Evolutionary conservation across 1,139 yeast genomes (phyloP).

Genomic region (Debaryomycetaceae sp.): DNA sequence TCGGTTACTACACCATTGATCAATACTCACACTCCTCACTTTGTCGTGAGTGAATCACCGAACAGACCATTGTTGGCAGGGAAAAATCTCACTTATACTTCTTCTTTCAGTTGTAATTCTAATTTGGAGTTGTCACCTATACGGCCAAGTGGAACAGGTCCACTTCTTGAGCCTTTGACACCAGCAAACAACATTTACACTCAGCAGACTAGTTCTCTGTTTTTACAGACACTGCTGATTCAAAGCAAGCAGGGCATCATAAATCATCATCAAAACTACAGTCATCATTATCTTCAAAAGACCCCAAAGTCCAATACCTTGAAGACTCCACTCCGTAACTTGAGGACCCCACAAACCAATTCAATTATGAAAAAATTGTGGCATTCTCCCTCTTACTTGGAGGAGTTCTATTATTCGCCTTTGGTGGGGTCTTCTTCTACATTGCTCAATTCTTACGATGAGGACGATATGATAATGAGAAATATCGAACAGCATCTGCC

Average conservation of each 20-base stretch:
- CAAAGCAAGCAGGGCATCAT: slow-evolving; percentile 1
- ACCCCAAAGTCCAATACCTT: slow-evolving; percentile 31
- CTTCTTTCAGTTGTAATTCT: slow-evolving; percentile 65
- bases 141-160: slow-evolving; percentile 57
- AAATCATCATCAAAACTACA: background rate
- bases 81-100: slow-evolving; percentile 45
- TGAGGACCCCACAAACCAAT: slow-evolving; percentile 40
- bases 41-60: slow-evolving; percentile 34
- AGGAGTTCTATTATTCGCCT: slow-evolving; percentile 66
- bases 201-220: background rate
- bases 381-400: slow-evolving; percentile 65
- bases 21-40: slow-evolving; percentile 21
- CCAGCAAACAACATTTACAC: slow-evolving; percentile 32
- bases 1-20: slow-evolving; percentile 6
- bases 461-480: slow-evolving; percentile 53
- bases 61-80: slow-evolving; percentile 40
- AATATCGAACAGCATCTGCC: slow-evolving; percentile 26
- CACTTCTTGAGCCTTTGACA: slow-evolving; percentile 56
- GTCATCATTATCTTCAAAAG: slow-evolving; percentile 6
- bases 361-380: slow-evolving; percentile 48
- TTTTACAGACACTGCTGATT: slow-evolving; percentile 1
- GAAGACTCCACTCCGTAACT: slow-evolving; percentile 38
- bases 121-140: slow-evolving; percentile 63
- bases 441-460: slow-evolving; percentile 42
- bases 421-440: slow-evolving; percentile 30